Base-by-base conservation (phyloP, 345 rosid genomes). In the Linum usitatissimum region DNA sequence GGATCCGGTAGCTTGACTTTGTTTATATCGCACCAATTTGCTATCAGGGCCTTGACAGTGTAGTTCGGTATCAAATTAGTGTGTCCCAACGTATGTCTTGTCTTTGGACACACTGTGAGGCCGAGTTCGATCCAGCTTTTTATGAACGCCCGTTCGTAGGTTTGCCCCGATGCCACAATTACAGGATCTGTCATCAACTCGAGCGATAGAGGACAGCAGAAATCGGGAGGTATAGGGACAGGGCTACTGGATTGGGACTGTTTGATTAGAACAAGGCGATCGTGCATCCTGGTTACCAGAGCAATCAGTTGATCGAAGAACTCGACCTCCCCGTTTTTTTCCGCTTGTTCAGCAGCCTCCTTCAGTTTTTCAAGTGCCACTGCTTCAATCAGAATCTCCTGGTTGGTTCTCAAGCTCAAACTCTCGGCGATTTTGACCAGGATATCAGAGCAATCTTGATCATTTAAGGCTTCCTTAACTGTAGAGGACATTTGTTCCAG, bases 151-250 rank as follows among this genome's bases (percentile, higher is more conserved):
- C 82, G 78, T 71, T 94, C 99, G 55, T 90, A 94, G 31, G 99
- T 94, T 78, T 94, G 93, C 62, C 99, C 97, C 40, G 96, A 85
- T 64, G 92, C 84, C 42, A 88, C 93, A 70, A 94, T 90, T 60
- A 94, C 97, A 30, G 97, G 99, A 81, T 90, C 96, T 20, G 88
- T 84, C 99, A 94, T 94, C 76, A 94, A 81, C 75, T 88, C 96
- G 49, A 90, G 93, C 3, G 99, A 94, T 14, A 94, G 86, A 64
- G 97, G 99, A 59, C 97, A 90, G 69, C 92, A 88, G 71, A 90
- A 94, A 76, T 94, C 99, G n/a, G 95, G 70, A 39, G 95, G 97
- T 70, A 94, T 94, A 68, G 95, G 79, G 54, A 90, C 78, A 5
- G 84, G 84, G 70, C 96, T 90, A 57, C 71, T 67, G 68, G 84